Percentiles rank a stretch among this genome's conserved stretches.
Conservation (phyloP, 257 asterid genomes). For the Solanum lycopersicoides region DNA sequence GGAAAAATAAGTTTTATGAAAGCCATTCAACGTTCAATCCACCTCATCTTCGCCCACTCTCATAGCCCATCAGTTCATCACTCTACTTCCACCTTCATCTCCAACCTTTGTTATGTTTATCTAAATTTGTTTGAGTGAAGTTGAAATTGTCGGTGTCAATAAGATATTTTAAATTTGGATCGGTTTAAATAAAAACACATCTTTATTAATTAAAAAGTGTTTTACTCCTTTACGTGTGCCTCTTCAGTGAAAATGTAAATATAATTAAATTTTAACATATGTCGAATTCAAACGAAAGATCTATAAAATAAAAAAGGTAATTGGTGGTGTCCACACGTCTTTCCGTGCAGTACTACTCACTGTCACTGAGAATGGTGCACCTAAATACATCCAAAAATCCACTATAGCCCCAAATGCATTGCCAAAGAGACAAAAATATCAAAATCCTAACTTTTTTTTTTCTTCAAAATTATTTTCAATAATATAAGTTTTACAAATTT, state of each 20-base stretch:
- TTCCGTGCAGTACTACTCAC: not conserved
- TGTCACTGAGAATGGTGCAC: not conserved
- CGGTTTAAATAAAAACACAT: no score
- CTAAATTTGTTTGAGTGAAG: not conserved
- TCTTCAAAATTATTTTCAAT: not conserved
- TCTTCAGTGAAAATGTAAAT: rapidly evolving
- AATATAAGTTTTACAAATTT: not conserved
- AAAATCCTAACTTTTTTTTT: not conserved
- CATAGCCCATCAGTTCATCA: not conserved
- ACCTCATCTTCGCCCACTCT: not conserved
- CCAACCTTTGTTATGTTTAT: not conserved
- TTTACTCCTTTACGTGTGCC: not conserved
- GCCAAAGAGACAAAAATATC: not conserved
- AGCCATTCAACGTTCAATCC: not conserved
- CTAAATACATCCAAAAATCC: not conserved
- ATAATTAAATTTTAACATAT: no score
- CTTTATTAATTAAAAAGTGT: no score
- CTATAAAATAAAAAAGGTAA: not conserved
- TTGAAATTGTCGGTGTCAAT: not conserved
- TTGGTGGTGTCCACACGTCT: not conserved
- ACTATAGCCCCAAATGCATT: not conserved
- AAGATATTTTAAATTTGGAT: no score
- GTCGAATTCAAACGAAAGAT: not conserved
- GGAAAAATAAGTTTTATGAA: no score
- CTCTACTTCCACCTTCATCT: not conserved